A percentile compares a stretch with the other conserved stretches of the same genome.
These are phyloP conservation scores for Teunomyces panamensis DNA, from an alignment of 805 yeast species.

Conservation along the genomic window DNA sequence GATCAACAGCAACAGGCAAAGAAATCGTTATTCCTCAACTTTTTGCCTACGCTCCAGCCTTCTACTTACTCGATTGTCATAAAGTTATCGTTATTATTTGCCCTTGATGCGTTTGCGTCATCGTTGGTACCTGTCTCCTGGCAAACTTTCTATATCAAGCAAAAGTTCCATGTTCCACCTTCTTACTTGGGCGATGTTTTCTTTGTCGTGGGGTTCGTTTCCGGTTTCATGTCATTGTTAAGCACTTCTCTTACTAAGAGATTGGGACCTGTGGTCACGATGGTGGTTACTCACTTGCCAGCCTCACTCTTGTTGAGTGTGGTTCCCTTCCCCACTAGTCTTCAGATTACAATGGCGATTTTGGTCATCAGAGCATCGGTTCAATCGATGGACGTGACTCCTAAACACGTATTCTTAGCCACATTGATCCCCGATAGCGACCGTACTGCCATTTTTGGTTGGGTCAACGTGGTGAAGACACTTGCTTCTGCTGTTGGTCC, in stretches of 20 bases:
- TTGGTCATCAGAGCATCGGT: slow-evolving; percentile 36
- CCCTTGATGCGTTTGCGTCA: slow-evolving; percentile 43
- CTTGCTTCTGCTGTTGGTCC: slow-evolving; percentile 44
- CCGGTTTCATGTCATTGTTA: slow-evolving; percentile 39
- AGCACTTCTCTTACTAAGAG: slow-evolving; percentile 44
- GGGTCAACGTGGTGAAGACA: slow-evolving; percentile 45
- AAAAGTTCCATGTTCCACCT: slow-evolving; percentile 32
- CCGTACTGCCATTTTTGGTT: slow-evolving; percentile 42
- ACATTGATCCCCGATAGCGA: slow-evolving; percentile 37
- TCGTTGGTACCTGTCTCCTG: slow-evolving; percentile 45
- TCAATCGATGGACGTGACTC: slow-evolving; percentile 48
- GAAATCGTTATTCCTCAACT: slow-evolving; percentile 5
- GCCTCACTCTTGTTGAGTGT: slow-evolving; percentile 38
- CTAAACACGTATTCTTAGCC: slow-evolving; percentile 47
- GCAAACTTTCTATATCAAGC: slow-evolving; percentile 43
- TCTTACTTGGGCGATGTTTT: slow-evolving; percentile 39
- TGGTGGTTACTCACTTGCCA: slow-evolving; percentile 44
- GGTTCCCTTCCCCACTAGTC: slow-evolving; percentile 37
- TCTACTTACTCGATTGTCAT: slow-evolving; percentile 21
- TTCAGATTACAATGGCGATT: slow-evolving; percentile 28
- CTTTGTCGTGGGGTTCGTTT: slow-evolving; percentile 34
- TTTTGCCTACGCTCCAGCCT: slow-evolving; percentile 19
- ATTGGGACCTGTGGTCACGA: slow-evolving; percentile 43
- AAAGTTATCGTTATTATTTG: slow-evolving; percentile 36
- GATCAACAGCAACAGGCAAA: slow-evolving; percentile 2